Evolutionary conservation across 2,329 filamentous ascomycete genomes (phyloP).

Genomic region (Balansia obtecta): DNA sequence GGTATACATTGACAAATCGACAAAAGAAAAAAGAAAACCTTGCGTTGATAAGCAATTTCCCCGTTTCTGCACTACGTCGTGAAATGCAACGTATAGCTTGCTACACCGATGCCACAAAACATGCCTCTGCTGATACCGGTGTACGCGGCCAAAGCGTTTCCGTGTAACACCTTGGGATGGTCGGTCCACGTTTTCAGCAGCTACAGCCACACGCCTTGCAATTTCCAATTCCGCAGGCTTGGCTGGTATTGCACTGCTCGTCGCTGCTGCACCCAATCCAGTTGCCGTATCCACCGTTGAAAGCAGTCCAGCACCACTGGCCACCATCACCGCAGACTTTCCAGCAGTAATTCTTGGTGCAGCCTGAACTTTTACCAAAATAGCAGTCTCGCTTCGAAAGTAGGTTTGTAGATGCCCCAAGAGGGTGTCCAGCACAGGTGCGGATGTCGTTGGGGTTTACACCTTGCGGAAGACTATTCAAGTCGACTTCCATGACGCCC

Average conservation of each 20-base stretch:
- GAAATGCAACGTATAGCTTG: too few species aligned
- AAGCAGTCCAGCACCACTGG: conserved; percentile 6
- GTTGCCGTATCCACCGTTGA: conserved; percentile 3
- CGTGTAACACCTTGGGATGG: too few species aligned
- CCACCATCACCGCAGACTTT: background rate
- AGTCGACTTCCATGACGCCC: conserved; percentile 4
- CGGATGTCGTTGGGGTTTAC: conserved; percentile 1
- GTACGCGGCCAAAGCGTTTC: too few species aligned
- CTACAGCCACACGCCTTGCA: conserved; percentile 5
- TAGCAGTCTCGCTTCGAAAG: conserved; percentile 3
- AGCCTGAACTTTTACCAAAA: conserved; percentile 1
- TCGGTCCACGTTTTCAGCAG: background rate
- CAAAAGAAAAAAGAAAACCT: too few species aligned
- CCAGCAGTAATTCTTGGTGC: conserved; percentile 4
- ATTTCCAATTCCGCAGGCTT: conserved; percentile 3
- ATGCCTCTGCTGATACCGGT: background rate
- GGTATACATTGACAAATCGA: too few species aligned
- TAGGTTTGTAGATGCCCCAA: background rate
- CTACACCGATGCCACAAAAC: too few species aligned
- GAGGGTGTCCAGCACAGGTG: conserved; percentile 2
- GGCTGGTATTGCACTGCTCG: background rate
- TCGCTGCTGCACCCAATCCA: conserved; percentile 2
- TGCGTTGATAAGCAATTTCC: too few species aligned
- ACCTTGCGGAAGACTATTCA: background rate
- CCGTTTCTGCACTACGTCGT: too few species aligned